Evolutionary conservation across 495 filamentous ascomycete species (phyloP).

Genomic region (Thermochaetoides thermophila): DNA sequence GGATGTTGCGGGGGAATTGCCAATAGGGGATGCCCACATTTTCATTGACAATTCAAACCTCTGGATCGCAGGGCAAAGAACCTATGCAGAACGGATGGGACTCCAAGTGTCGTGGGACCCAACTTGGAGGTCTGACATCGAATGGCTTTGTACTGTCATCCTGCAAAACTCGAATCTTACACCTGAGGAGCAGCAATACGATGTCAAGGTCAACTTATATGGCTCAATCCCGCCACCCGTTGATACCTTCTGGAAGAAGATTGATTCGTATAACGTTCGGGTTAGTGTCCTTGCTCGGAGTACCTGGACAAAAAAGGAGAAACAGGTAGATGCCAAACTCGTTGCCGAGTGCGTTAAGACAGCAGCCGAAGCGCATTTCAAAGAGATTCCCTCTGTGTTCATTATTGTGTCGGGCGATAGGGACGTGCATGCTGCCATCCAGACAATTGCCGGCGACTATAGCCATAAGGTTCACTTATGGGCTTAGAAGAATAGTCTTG

Average conservation of each 20-base stretch:
- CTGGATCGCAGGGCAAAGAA: constrained; percentile 4
- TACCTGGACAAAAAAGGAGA: constrained; percentile 1
- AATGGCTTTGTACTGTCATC: neutral
- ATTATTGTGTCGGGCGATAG: constrained; percentile 6
- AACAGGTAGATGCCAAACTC: constrained; percentile 5
- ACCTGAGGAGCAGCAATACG: neutral
- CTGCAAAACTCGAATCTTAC: neutral
- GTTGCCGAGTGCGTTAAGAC: constrained; percentile 3
- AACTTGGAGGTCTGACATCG: constrained; percentile 6
- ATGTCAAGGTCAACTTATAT: constrained; percentile 2
- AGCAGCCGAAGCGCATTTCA: neutral
- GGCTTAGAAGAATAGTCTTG: constrained; percentile 6
- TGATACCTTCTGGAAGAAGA: constrained; percentile 5
- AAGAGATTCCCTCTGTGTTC: neutral
- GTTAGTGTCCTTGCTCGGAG: constrained; percentile 4
- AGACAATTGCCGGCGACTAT: neutral
- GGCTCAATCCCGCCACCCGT: constrained; percentile 5
- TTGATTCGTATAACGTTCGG: neutral
- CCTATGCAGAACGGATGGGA: constrained; percentile 1
- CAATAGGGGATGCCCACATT: constrained; percentile 4
- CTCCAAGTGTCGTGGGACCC: constrained; percentile 1
- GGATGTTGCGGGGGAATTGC: too few relatives aligned
- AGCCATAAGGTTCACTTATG: constrained; percentile 3
- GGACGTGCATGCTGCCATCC: constrained; percentile 2
- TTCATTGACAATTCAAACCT: constrained; percentile 9